These are phyloP conservation scores for Cyclotella kingstonii DNA, from an alignment of 108 stramenopile genomes.

Conservation along the genomic window DNA sequence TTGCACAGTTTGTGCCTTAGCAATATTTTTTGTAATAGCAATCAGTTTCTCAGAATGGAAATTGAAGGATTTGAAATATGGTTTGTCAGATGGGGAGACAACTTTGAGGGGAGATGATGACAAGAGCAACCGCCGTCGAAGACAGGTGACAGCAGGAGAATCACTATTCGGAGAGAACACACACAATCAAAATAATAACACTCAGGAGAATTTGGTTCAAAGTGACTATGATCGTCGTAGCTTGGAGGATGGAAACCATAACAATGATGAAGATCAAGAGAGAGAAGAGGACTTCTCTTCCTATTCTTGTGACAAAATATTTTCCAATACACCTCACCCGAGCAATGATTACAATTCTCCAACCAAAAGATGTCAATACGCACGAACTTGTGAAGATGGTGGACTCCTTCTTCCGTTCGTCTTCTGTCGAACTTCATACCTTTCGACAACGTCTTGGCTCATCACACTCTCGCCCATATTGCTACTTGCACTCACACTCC, in stretches of 20 bases:
- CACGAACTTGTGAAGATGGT: constrained; percentile 56
- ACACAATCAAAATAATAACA: neutral
- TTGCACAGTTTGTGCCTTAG: constrained; percentile 14
- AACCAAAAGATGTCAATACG: constrained; percentile 62
- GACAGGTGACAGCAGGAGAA: too few species aligned
- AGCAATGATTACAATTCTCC: constrained; percentile 12
- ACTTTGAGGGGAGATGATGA: too few species aligned
- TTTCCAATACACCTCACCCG: neutral
- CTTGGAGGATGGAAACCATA: too few species aligned
- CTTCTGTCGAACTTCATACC: constrained; percentile 53
- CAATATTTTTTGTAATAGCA: constrained; percentile 6
- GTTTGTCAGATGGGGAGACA: too few species aligned
- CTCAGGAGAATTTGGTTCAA: neutral
- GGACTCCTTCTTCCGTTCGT: constrained; percentile 69
- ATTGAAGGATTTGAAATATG: neutral
- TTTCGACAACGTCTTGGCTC: constrained; percentile 41
- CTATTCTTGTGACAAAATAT: constrained; percentile 9
- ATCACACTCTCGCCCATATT: constrained; percentile 57
- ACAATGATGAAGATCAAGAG: neutral
- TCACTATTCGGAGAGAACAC: too few species aligned
- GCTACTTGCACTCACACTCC: constrained; percentile 64
- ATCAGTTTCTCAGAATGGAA: constrained; percentile 30
- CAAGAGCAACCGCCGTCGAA: too few species aligned
- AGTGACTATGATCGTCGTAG: neutral
- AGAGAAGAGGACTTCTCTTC: neutral